A percentile compares a stretch with the other conserved stretches of the same genome.
Evolutionary conservation across 352 stramenopile genomes (phyloP).

Genomic region (Phytophthora ramorum): DNA sequence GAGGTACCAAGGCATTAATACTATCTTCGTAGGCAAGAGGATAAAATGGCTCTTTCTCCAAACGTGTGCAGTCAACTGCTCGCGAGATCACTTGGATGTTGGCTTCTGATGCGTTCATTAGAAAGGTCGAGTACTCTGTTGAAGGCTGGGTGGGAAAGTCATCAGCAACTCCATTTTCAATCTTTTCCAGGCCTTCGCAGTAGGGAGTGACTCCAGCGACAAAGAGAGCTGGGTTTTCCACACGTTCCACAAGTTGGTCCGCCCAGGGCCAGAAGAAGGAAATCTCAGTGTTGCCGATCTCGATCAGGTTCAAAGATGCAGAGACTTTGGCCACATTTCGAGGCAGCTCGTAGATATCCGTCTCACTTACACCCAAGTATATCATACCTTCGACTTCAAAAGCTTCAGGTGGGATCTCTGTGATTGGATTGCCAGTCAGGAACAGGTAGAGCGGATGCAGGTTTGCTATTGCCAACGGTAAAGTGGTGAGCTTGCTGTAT

Average conservation of each 20-base stretch:
- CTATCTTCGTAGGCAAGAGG: slow-evolving; percentile 10
- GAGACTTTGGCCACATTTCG: slow-evolving; percentile 9
- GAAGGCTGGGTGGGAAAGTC: neutral
- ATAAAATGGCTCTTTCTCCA: neutral
- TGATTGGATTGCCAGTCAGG: slow-evolving; percentile 32
- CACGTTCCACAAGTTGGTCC: neutral
- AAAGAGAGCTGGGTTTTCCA: neutral
- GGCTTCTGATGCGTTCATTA: slow-evolving; percentile 9
- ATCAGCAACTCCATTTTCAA: neutral
- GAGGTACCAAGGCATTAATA: neutral
- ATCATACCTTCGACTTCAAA: slow-evolving; percentile 13
- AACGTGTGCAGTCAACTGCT: neutral
- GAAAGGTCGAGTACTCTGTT: slow-evolving; percentile 10
- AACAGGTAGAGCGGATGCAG: slow-evolving; percentile 25
- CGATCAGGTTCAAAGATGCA: neutral
- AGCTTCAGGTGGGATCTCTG: slow-evolving; percentile 10
- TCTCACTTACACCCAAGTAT: slow-evolving; percentile 17
- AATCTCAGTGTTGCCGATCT: neutral
- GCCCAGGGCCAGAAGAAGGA: slow-evolving; percentile 5
- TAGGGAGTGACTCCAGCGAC: slow-evolving; percentile 1
- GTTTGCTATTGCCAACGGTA: slow-evolving; percentile 15
- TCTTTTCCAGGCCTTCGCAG: neutral
- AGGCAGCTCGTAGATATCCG: slow-evolving; percentile 8
- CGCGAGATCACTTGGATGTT: neutral
- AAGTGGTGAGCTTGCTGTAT: slow-evolving; percentile 9